These are phyloP conservation scores for Bombardia bombarda DNA, from an alignment of 495 filamentous ascomycete genomes.

Conservation along the genomic window DNA sequence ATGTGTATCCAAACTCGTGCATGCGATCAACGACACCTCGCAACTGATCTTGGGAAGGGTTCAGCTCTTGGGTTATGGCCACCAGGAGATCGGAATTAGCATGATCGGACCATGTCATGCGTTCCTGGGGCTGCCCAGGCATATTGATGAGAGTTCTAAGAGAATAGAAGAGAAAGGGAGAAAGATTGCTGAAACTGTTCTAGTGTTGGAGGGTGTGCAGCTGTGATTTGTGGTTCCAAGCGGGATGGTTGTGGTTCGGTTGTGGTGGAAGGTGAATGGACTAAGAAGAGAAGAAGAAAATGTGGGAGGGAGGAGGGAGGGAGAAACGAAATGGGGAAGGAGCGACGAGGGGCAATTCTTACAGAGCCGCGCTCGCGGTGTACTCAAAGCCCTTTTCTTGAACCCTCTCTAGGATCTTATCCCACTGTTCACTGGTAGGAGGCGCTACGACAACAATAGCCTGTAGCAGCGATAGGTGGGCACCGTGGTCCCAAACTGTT, in stretches of 20 bases:
- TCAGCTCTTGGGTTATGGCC: constrained; percentile 8
- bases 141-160: constrained; percentile 1
- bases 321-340: neutral
- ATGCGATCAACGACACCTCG: constrained; percentile 12
- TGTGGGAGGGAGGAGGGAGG: neutral
- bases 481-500: constrained; percentile 21
- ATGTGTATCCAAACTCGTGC: constrained; percentile 13
- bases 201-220: neutral
- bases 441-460: constrained; percentile 17
- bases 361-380: constrained; percentile 21
- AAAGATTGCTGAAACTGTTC: too few relatives aligned
- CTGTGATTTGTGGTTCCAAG: neutral
- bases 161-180: neutral
- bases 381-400: constrained; percentile 19
- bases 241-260: neutral
- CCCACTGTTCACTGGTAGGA: constrained; percentile 14
- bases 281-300: constrained; percentile 1
- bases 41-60: constrained; percentile 14
- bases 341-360: constrained; percentile 1
- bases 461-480: constrained; percentile 24
- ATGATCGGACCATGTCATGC: constrained; percentile 24
- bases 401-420: constrained; percentile 10
- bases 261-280: neutral
- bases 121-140: neutral
- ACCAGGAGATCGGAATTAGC: constrained; percentile 20